phyloP scores from a whole-genome alignment of 148 eudicot species.

The Drosera capensis region DNA sequence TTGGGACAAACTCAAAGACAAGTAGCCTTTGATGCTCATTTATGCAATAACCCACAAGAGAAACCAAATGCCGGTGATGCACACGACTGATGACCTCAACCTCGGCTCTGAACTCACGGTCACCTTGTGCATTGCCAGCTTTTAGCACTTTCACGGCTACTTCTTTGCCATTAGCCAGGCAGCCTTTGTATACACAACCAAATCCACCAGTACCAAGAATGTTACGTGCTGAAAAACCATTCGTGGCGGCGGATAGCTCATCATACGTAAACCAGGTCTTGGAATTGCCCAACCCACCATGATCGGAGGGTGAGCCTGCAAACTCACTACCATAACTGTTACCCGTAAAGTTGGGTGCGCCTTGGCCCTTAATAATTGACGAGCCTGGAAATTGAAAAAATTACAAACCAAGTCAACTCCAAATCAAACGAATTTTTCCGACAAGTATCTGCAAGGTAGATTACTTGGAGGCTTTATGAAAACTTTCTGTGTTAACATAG shows the following conservation, averaged over 20 bases:
- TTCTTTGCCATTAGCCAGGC: neutral
- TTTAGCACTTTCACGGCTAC: slow-evolving; percentile 15
- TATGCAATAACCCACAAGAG: slow-evolving; percentile 28
- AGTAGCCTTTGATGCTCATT: slow-evolving; percentile 14
- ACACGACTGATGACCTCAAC: slow-evolving; percentile 28
- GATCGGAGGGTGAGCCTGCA: neutral
- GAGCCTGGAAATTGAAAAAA: neutral
- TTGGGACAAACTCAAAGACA: slow-evolving; percentile 25
- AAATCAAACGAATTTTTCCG: too few relatives aligned
- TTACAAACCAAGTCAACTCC: neutral
- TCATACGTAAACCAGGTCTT: neutral
- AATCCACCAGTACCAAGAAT: slow-evolving; percentile 1
- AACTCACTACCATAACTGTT: neutral
- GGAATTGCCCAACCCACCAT: neutral
- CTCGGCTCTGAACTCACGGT: slow-evolving; percentile 22
- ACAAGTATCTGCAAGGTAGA: too few relatives aligned
- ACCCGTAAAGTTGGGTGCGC: neutral
- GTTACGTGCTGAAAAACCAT: neutral
- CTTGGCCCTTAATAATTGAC: neutral
- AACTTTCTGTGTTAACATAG: too few relatives aligned
- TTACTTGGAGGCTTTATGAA: too few relatives aligned
- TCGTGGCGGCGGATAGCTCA: neutral
- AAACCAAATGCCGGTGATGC: slow-evolving; percentile 27
- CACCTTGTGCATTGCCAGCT: slow-evolving; percentile 21
- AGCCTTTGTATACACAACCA: neutral